A percentile compares a stretch with the other conserved stretches of the same genome.
Evolutionary conservation across 345 rosid species (phyloP).

Genomic region (Eucalyptus curtisii): DNA sequence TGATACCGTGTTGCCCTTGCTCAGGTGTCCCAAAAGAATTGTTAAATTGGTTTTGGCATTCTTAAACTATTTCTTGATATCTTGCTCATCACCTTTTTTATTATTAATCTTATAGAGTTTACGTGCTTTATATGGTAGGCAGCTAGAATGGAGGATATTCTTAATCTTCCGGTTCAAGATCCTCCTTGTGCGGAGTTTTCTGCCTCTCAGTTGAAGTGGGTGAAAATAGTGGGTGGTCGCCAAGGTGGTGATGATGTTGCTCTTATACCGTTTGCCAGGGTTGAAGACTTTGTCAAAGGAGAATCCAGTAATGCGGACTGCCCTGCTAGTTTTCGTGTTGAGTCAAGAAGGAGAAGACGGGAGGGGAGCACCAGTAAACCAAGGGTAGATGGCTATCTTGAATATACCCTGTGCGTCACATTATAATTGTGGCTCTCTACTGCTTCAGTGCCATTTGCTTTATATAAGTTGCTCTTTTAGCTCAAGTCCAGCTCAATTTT

Average conservation of each 20-base stretch:
- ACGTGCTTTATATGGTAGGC: slow-evolving; percentile 6
- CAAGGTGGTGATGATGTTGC: slow-evolving; percentile 47
- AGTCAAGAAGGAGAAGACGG: slow-evolving; percentile 47
- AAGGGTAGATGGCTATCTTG: slow-evolving; percentile 51
- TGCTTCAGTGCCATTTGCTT: neutral
- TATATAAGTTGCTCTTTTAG: neutral
- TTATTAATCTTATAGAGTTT: neutral
- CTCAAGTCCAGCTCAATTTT: neutral
- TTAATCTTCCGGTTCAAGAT: slow-evolving; percentile 41
- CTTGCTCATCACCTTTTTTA: neutral
- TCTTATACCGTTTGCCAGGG: slow-evolving; percentile 40
- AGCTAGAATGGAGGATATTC: slow-evolving; percentile 49
- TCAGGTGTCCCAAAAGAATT: neutral
- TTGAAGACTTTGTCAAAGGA: slow-evolving; percentile 46
- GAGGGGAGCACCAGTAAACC: slow-evolving; percentile 45
- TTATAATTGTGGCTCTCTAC: neutral
- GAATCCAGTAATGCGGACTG: slow-evolving; percentile 41
- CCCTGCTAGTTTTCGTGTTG: slow-evolving; percentile 44
- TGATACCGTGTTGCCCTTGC: neutral
- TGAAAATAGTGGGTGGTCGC: slow-evolving; percentile 38
- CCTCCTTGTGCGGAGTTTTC: slow-evolving; percentile 42
- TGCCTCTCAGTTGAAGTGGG: slow-evolving; percentile 34
- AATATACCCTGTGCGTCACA: slow-evolving; percentile 36
- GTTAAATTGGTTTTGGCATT: neutral
- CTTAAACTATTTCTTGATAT: neutral